phyloP scores from a whole-genome alignment of 192 early-diverging fungal species.

The Bifiguratus adelaidae region DNA sequence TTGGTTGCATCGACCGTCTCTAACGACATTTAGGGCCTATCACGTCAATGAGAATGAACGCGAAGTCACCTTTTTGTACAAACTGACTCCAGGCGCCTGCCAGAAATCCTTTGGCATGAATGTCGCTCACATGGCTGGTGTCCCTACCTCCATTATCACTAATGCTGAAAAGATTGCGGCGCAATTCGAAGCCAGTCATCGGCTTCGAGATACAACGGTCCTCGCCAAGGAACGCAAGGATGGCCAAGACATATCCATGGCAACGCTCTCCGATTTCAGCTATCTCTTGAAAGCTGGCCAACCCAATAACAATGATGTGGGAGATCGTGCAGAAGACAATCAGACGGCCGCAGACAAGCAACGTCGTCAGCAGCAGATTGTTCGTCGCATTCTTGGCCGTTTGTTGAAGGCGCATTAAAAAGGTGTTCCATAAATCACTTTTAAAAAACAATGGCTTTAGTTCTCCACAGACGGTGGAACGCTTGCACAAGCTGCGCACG shows the following conservation, averaged over 20 bases:
- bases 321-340: conserved; percentile 13
- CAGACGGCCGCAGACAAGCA: conserved; percentile 6
- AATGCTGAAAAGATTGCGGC: conserved; percentile 61
- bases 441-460: too few relatives aligned
- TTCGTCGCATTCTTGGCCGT: too few relatives aligned
- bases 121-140: conserved; percentile 93
- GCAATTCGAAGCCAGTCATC: conserved; percentile 56
- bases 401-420: neutral
- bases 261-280: conserved; percentile 14
- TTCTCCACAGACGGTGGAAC: neutral
- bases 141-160: conserved; percentile 60
- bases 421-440: too few relatives aligned
- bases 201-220: conserved; percentile 9
- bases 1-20: conserved; percentile 19
- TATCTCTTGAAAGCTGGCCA: conserved; percentile 7
- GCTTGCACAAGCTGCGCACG: neutral
- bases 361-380: conserved; percentile 1
- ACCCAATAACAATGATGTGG: neutral
- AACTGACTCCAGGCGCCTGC: conserved; percentile 72
- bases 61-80: conserved; percentile 94
- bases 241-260: neutral
- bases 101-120: conserved; percentile 98
- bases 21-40: conserved; percentile 34
- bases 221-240: conserved; percentile 1
- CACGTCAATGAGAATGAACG: conserved; percentile 68